Base-by-base conservation (phyloP, 1,284 basidiomycete species). In the Pterula multifida region DNA sequence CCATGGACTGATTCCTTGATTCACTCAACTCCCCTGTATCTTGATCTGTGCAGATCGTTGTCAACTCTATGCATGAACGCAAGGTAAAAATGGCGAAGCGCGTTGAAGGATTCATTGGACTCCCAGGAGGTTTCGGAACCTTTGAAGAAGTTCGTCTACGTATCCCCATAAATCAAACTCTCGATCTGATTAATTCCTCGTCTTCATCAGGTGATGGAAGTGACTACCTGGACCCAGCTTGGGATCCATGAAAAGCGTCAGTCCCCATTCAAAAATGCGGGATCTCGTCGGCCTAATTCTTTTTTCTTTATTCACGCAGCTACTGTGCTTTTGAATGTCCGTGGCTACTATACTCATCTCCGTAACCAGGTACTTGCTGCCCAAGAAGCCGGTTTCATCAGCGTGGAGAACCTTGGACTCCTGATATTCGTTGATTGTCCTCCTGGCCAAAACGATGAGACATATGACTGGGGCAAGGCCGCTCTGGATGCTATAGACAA, bases 91-190 rank as follows among this genome's bases (percentile, higher is more conserved):
- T 96, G 91, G 90, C 91, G 0, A 75, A 74, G 54, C 71, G 85
- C 19, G 77, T 78, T 0, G 73, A 77, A 25, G 91, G 81, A 0
- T 97, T 97, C 59, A 70, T 96, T 47, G 87, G 82, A 15, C 71
- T 96, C 11, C 92, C 93, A 3, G 93, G 93, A 28, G 93, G 93
- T 0, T 94, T 80, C 60, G 92, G 92, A 15, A 95, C 91, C 0
- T 90, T 90, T 56, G 93, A 96, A 64, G 93, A 96, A 73, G 86
- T 86, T 13, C 28, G 46, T 36, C 55, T 26, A 26, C 49, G 49
- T 17, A 3, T 23, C 50, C 44, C 45, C 36, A 1, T 17, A 21
- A n/a, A 35, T 35, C n/a, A n/a, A n/a, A n/a, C n/a, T n/a, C n/a
- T 35, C 32, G 11, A 35, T n/a, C 32, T 9, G 9, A 35, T n/a